Base-by-base conservation (phyloP, 257 asterid species). In the Galeopsis tetrahit region DNA sequence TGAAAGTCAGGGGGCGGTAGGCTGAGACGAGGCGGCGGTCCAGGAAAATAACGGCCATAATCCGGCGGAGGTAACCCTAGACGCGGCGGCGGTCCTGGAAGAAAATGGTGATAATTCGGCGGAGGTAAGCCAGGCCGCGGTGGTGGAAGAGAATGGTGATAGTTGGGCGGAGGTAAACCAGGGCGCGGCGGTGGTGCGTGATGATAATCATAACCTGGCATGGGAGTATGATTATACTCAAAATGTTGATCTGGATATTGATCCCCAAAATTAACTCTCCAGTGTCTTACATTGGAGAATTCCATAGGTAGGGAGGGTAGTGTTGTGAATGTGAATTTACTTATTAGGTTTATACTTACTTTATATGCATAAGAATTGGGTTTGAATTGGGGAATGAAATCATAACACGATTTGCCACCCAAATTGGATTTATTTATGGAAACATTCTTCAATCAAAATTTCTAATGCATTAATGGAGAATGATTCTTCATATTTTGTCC, bases 211-310 rank as follows among this genome's bases (percentile, higher is more conserved):
- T 1, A 7, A 6, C 43, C 63, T 10, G 46, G 57, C 6, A 53
- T 21, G 0, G 75, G 69, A 33, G 44, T 36, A 17, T 71, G 80
- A 40, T 39, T 71, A 15, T 74, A 38, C 6, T 75, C 68, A 33
- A 57, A 71, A 17, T 72, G 43, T 32, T 64, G 58, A 42, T 69
- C 53, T 0, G 75, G 79, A 34, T 70, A 7, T 1, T 55, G 34
- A 17, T 53, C 70, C 7, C 77, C 81, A 35, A 63, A 68, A n/a
- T 83, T 73, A 66, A 75, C 7, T 13, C 68, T 75, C 80, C 76
- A 80, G 9, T 72, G 57, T 58, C 73, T 71, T 2, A 79, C 66
- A 34, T 80, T 55, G 5, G 80, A 66, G 71, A 69, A 78, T 69
- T 78, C 85, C 1, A 0, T 72, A n/a, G 74, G 66, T 5, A 53